Evolutionary conservation across 1,284 basidiomycete species (phyloP).

Genomic region (Ganoderma meredithae): DNA sequence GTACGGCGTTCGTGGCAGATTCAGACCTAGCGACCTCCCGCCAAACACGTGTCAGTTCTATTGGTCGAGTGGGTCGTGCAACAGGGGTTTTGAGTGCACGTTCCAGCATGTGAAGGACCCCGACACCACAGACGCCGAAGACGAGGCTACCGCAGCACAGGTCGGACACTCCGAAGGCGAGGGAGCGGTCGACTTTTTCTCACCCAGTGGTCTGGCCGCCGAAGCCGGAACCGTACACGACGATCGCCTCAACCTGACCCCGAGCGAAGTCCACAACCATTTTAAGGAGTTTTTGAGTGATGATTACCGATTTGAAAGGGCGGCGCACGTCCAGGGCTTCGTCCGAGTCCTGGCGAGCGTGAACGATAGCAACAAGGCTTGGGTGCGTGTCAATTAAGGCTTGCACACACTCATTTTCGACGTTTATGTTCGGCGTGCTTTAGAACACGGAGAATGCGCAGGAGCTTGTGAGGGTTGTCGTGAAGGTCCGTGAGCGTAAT

Average conservation of each 20-base stretch:
- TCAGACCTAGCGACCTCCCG: constrained; percentile 37
- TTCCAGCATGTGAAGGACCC: constrained; percentile 49
- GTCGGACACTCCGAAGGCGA: constrained; percentile 9
- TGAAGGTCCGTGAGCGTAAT: constrained; percentile 43
- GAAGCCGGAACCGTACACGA: constrained; percentile 26
- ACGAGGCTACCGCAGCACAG: constrained; percentile 9
- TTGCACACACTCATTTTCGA: neutral
- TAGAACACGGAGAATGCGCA: constrained; percentile 63
- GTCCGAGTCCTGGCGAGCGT: constrained; percentile 55
- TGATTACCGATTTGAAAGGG: constrained; percentile 50
- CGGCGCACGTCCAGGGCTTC: constrained; percentile 57
- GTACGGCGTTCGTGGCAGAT: neutral
- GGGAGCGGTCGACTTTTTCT: constrained; percentile 52
- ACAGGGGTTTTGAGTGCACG: constrained; percentile 55
- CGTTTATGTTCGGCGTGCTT: neutral
- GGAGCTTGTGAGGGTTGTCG: constrained; percentile 53
- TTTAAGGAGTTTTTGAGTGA: constrained; percentile 55
- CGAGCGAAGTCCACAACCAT: constrained; percentile 57
- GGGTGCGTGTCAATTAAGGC: constrained; percentile 52
- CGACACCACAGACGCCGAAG: neutral
- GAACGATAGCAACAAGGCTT: constrained; percentile 52
- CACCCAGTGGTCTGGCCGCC: constrained; percentile 50
- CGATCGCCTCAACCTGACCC: constrained; percentile 47
- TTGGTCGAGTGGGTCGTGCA: constrained; percentile 60
- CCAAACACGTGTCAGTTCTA: constrained; percentile 56